These are phyloP conservation scores for Rhodosporidiobolus sp. DNA, from an alignment of 768 basidiomycete species.

Conservation along the genomic window DNA sequence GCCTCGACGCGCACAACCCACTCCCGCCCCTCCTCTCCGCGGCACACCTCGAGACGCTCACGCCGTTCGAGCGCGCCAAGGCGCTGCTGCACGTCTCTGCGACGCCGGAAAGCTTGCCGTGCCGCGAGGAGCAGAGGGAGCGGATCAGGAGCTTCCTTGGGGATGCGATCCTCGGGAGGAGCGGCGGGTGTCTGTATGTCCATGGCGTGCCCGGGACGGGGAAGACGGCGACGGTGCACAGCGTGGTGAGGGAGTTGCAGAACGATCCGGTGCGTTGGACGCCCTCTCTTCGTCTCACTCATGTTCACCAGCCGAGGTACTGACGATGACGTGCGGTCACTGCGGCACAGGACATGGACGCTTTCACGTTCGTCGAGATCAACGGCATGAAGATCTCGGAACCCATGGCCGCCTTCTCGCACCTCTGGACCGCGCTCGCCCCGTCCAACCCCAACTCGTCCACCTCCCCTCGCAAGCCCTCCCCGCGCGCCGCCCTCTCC, in stretches of 20 bases:
- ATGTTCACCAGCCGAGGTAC: not conserved
- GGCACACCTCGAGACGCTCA: slow-evolving; percentile 21
- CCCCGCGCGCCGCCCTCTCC: slow-evolving; percentile 76
- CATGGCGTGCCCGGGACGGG: slow-evolving; percentile 98
- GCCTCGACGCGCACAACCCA: slow-evolving; percentile 48
- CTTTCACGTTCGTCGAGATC: slow-evolving; percentile 95
- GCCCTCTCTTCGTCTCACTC: not conserved
- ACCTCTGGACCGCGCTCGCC: slow-evolving; percentile 90
- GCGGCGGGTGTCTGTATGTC: slow-evolving; percentile 94
- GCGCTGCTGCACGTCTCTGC: slow-evolving; percentile 80
- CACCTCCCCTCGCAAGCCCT: slow-evolving; percentile 51
- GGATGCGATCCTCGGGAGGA: slow-evolving; percentile 83
- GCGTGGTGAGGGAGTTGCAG: slow-evolving; percentile 82
- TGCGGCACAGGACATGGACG: slow-evolving; percentile 72
- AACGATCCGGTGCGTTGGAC: slow-evolving; percentile 61
- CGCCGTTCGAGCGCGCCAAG: slow-evolving; percentile 42
- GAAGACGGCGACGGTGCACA: slow-evolving; percentile 96
- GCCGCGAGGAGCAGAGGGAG: slow-evolving; percentile 79
- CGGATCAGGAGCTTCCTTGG: slow-evolving; percentile 72
- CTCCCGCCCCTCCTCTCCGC: slow-evolving; percentile 43
- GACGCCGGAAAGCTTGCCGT: slow-evolving; percentile 82
- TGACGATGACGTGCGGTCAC: not conserved
- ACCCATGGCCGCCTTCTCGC: slow-evolving; percentile 82
- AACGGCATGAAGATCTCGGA: slow-evolving; percentile 92
- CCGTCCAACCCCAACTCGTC: slow-evolving; percentile 57